Base-by-base conservation (phyloP, 768 basidiomycete genomes). In the Galerina sulciceps region DNA sequence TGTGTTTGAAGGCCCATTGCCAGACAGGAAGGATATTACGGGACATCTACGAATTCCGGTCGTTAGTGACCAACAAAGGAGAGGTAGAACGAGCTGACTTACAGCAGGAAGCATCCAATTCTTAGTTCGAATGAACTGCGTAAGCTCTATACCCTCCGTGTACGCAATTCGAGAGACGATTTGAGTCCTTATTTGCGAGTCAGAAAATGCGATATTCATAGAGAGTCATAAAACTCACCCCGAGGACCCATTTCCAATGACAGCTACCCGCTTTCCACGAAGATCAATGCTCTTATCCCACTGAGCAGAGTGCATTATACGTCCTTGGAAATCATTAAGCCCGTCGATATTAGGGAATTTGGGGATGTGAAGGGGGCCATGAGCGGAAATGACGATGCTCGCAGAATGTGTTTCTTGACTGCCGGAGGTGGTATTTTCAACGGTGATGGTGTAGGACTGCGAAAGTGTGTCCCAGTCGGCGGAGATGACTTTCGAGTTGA, bases 191-290 rank as follows among this genome's bases (percentile, higher is more conserved):
- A 36, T 18, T 31, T 31, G 26, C 4, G 26, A 31, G 26, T 26
- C 10, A 1, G 22, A 35, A 6, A 41, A 8, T 22, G 20, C 14
- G 15, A 17, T 17, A n/a, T 35, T 10, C 2, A 20, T 38, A 15
- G 18, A 31, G 23, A 48, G 1, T 11, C 6, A 43, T 13, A 47
- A 34, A 14, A 71, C 76, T 47, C 57, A 84, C 77, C 79, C 83
- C 34, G 81, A 82, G 36, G 77, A 77, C 4, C 82, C 86, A 60
- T 84, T 85, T 10, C 85, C 87, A 57, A 87, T 78, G 6, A 87
- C 78, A 1, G 80, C 85, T 6, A 88, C 78, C 18, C 72, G 71
- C 64, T 85, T 84, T 4, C 73, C 74, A 9, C 65, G 62, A 22
- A 86, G 68, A 20, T 78, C 71, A 9, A 79, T 70, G 13, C 69